Evolutionary conservation across 2,329 filamentous ascomycete genomes (phyloP).

Genomic region (Botrytis squamosa): DNA sequence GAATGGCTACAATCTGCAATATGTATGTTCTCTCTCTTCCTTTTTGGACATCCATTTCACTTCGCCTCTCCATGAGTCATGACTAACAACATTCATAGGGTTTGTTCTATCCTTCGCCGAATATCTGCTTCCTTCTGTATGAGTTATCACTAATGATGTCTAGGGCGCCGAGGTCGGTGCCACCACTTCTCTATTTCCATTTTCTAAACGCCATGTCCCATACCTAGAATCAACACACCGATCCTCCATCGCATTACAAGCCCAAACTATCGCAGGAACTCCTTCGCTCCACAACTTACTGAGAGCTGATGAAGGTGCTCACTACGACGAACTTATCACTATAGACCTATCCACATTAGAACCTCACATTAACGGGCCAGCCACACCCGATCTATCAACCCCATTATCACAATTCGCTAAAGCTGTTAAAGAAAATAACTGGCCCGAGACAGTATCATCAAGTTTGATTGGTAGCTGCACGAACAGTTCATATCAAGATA

Average conservation of each 20-base stretch:
- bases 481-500: constrained; percentile 98
- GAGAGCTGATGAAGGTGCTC: constrained; percentile 72
- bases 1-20: constrained; percentile 89
- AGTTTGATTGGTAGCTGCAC: constrained; percentile 97
- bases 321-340: constrained; percentile 88
- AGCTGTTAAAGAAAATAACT: constrained; percentile 77
- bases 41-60: background rate
- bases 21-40: constrained; percentile 47
- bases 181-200: constrained; percentile 76
- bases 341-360: constrained; percentile 90
- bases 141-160: background rate
- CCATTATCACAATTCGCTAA: constrained; percentile 88
- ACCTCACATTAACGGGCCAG: constrained; percentile 95
- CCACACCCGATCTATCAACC: constrained; percentile 92
- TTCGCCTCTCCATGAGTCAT: background rate
- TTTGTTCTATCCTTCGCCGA: background rate
- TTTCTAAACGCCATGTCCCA: constrained; percentile 76
- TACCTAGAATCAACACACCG: constrained; percentile 86
- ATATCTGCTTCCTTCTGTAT: background rate
- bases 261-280: constrained; percentile 35
- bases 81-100: background rate
- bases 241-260: constrained; percentile 43
- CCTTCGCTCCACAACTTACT: constrained; percentile 60
- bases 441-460: constrained; percentile 88
- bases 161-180: constrained; percentile 81